Conservation (phyloP, 2,329 filamentous ascomycete species). For the Fusarium albosuccineum region DNA sequence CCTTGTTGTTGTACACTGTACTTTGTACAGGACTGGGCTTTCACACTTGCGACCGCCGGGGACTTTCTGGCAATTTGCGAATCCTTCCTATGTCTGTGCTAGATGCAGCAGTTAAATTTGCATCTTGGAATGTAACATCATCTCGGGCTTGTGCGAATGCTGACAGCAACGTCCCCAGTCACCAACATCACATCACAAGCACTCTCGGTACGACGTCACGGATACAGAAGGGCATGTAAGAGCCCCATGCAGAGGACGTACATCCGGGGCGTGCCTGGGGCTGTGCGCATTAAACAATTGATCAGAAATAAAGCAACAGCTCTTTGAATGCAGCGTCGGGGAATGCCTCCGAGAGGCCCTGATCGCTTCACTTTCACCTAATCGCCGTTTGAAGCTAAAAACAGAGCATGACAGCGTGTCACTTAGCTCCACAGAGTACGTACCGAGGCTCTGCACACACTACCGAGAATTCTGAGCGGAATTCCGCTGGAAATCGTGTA, state of each 20-base stretch:
- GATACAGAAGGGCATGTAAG: slow-evolving; percentile 6
- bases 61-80: slow-evolving; percentile 5
- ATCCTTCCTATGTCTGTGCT: slow-evolving; percentile 10
- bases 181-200: slow-evolving; percentile 7
- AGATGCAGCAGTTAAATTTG: slow-evolving; percentile 28
- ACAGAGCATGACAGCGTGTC: slow-evolving; percentile 31
- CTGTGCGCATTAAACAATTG: slow-evolving; percentile 18
- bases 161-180: slow-evolving; percentile 1
- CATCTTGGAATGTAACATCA: slow-evolving; percentile 19
- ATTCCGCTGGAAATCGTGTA: slow-evolving; percentile 1
- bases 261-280: slow-evolving; percentile 27
- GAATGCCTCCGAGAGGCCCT: slow-evolving; percentile 10
- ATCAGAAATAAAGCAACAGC: slow-evolving; percentile 18
- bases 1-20: slow-evolving; percentile 1
- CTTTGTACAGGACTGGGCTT: slow-evolving; percentile 12
- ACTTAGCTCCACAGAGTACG: slow-evolving; percentile 9
- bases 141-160: slow-evolving; percentile 10
- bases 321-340: slow-evolving; percentile 5
- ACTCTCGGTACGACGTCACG: slow-evolving; percentile 4
- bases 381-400: slow-evolving; percentile 14
- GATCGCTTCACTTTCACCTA: slow-evolving; percentile 15
- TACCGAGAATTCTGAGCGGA: slow-evolving; percentile 15
- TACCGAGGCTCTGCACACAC: slow-evolving; percentile 17
- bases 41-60: slow-evolving; percentile 1
- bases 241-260: slow-evolving; percentile 4